phyloP scores from a whole-genome alignment of 139 green algal genomes.

The Eudorina sp. region DNA sequence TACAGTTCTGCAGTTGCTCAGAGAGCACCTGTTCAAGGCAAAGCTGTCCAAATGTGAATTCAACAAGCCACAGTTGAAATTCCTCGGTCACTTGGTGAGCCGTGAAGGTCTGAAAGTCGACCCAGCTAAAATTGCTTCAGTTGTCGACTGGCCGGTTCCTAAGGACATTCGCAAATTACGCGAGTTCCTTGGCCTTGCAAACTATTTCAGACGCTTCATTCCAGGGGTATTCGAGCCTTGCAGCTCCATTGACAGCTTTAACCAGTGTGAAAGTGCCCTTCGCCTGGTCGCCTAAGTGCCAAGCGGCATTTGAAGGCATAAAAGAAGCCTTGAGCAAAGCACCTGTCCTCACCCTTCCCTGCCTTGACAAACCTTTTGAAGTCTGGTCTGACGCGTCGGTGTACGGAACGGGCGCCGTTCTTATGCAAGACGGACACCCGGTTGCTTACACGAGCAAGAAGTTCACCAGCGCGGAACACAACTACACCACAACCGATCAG shows the following conservation, averaged over 20 bases:
- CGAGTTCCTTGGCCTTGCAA: conserved; percentile 70
- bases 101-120: conserved; percentile 52
- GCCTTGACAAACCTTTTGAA: conserved; percentile 46
- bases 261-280: no score
- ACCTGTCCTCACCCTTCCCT: conserved; percentile 44
- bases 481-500: no score
- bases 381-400: conserved; percentile 56
- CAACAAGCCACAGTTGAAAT: conserved; percentile 54
- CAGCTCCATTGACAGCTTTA: conserved; percentile 57
- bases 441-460: conserved; percentile 60
- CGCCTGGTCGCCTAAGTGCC: not conserved
- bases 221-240: conserved; percentile 58
- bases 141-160: conserved; percentile 60
- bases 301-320: conserved; percentile 45
- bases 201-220: no score
- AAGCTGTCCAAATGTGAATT: conserved; percentile 70
- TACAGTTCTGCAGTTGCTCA: conserved; percentile 54
- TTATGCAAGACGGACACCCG: conserved; percentile 59
- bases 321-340: conserved; percentile 38
- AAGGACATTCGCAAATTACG: conserved; percentile 47
- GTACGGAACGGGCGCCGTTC: conserved; percentile 52
- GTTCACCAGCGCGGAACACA: conserved; percentile 53
- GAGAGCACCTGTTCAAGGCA: conserved; percentile 46
- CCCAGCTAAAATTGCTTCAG: conserved; percentile 50
- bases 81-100: conserved; percentile 51